Evolutionary conservation across 1,284 basidiomycete species (phyloP).

Genomic region (Ganoderma resinaceum): DNA sequence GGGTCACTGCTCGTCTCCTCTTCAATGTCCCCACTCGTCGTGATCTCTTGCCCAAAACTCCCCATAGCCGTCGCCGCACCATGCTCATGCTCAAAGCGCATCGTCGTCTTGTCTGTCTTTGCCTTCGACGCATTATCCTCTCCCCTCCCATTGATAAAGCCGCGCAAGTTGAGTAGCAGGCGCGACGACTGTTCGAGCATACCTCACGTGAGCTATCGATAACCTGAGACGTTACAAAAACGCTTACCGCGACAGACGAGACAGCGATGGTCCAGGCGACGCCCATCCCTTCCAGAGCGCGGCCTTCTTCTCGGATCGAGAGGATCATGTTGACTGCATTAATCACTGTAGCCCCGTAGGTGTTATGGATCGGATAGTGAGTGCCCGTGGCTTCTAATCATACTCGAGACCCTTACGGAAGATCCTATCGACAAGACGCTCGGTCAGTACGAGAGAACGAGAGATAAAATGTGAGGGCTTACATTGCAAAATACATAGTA

Average conservation of each 20-base stretch:
- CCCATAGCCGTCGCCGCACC: not conserved
- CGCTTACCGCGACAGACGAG: constrained; percentile 12
- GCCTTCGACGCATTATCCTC: not conserved
- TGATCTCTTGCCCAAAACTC: not conserved
- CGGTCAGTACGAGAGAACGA: not conserved
- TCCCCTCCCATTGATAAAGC: constrained; percentile 8
- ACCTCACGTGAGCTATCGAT: not conserved
- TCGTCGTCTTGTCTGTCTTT: constrained; percentile 6
- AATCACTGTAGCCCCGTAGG: constrained; percentile 5
- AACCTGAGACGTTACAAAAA: not conserved
- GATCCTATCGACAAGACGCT: not conserved
- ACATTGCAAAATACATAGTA: constrained; percentile 13
- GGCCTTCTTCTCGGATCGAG: constrained; percentile 11
- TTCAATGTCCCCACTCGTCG: not conserved
- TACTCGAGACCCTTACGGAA: constrained; percentile 6
- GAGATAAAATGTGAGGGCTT: not conserved
- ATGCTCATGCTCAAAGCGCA: constrained; percentile 10
- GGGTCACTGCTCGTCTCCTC: not conserved
- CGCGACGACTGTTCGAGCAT: constrained; percentile 9
- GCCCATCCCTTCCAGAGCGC: constrained; percentile 16
- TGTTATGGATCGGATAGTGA: not conserved
- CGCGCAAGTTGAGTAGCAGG: constrained; percentile 17
- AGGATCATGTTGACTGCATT: constrained; percentile 10
- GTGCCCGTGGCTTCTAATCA: too few relatives aligned
- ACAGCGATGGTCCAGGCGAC: constrained; percentile 17